Percentiles rank a stretch among this genome's conserved stretches.
These are phyloP conservation scores for Gynochthodes officinalis DNA, from an alignment of 257 asterid species.

Conservation along the genomic window DNA sequence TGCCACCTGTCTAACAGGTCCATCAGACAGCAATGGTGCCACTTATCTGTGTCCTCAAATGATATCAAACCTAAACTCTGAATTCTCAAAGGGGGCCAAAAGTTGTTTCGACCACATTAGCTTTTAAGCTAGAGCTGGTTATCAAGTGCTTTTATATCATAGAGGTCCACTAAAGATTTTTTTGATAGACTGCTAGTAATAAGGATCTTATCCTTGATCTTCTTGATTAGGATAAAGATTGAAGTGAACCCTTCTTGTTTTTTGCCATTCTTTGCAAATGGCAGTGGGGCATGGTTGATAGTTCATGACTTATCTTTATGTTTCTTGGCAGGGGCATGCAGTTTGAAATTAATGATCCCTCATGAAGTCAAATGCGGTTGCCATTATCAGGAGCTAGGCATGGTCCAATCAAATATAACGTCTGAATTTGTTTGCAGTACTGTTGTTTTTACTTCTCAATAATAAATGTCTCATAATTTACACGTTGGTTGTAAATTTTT, in stretches of 20 bases:
- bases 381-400: too few relatives aligned
- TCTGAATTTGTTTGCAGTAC: not conserved
- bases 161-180: conserved; percentile 18
- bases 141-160: conserved; percentile 4
- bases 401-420: not conserved
- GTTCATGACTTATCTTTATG: conserved; percentile 6
- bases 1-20: conserved; percentile 17
- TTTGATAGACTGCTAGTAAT: not conserved
- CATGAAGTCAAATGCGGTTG: not conserved
- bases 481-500: too few relatives aligned
- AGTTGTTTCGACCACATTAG: conserved; percentile 17
- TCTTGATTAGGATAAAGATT: conserved; percentile 20
- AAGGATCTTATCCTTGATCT: conserved; percentile 21
- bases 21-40: conserved; percentile 12
- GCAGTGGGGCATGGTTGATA: not conserved
- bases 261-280: conserved; percentile 10
- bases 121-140: conserved; percentile 4
- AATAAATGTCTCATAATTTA: too few relatives aligned
- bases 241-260: conserved; percentile 23
- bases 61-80: conserved; percentile 16
- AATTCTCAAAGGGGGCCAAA: conserved; percentile 15
- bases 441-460: too few relatives aligned
- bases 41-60: conserved; percentile 12
- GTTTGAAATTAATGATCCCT: not conserved
- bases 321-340: conserved; percentile 12